A percentile compares a stretch with the other conserved stretches of the same genome.
phyloP scores from a whole-genome alignment of 306 rosid genomes.

The Trifolium subterraneum region DNA sequence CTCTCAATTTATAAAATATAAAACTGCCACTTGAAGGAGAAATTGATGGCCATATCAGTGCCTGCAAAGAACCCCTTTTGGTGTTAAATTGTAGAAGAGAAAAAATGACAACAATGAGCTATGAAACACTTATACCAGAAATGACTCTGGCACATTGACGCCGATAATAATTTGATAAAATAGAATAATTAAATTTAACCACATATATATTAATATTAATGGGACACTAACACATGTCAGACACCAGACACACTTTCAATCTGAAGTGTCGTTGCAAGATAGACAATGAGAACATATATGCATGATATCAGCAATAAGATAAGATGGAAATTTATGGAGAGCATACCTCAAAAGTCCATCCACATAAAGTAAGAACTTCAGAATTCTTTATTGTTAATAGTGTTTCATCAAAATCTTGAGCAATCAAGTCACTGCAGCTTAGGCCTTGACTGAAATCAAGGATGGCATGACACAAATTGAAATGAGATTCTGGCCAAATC shows the following conservation, averaged over 20 bases:
- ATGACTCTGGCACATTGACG: too few relatives aligned
- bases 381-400: slow-evolving; percentile 75
- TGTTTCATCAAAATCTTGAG: slow-evolving; percentile 64
- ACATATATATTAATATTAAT: not conserved
- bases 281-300: not conserved
- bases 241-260: not conserved
- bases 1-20: slow-evolving; percentile 67
- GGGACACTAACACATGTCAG: not conserved
- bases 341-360: slow-evolving; percentile 81
- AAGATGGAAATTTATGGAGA: not conserved
- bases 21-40: slow-evolving; percentile 54
- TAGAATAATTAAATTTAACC: not conserved
- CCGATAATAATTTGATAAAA: not conserved
- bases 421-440: slow-evolving; percentile 36
- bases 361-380: slow-evolving; percentile 61
- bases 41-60: slow-evolving; percentile 72
- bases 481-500: slow-evolving; percentile 65
- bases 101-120: not conserved
- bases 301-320: not conserved
- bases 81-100: not conserved
- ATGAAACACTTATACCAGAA: not conserved
- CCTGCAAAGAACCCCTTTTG: slow-evolving; percentile 47
- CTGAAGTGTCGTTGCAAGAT: not conserved
- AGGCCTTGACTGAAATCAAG: slow-evolving; percentile 76
- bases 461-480: slow-evolving; percentile 69